Evolutionary conservation across 1,139 yeast genomes (phyloP), one percentile per base, ranked within the genome.

Genomic region (Kurtzmaniella quercitrusa): DNA sequence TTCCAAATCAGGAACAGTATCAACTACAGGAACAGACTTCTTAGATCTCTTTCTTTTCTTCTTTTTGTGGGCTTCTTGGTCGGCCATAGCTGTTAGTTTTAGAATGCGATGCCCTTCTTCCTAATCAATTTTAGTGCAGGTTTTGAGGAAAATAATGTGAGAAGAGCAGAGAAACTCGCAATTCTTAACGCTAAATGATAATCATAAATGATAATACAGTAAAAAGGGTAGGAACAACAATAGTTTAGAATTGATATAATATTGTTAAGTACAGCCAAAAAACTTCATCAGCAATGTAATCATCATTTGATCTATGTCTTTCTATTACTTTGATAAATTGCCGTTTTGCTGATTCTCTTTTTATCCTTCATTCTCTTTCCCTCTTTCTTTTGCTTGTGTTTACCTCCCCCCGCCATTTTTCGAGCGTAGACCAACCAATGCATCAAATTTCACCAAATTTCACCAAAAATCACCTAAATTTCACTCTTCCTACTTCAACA

Each of bases 11-110:
- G 7, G 41, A 31, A 7, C 12, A 27, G 31, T 10, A n/a, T 7
- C 31, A 10, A 12, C 18, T 3, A n/a, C 33, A 18, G 33, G 16
- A 14, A 8, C 38, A 25, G 21, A 6, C 45, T 45, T 49, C 34
- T 41, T 53, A 16, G 46, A 41, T 48, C 58, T 56, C 51, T 52
- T 53, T 50, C 59, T 55, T 47, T 50, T 54, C 37, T 58, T 48
- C 49, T 55, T 56, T 44, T 53, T 54, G 38, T 38, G 39, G 31
- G 33, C 16, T 3, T 31, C 36, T 15, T 31, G 36, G 12, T 31
- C 36, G 14, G 36, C 18, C 36, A 31, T 31, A 4, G 3, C 36
- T 14, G 36, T 17, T 31, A 31, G 36, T 16, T 23, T 8, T 10
- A 27, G 14, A 27, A 27, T 7, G 31, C 31, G 31, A 27, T 27